A percentile compares a stretch with the other conserved stretches of the same genome.
Evolutionary conservation across 768 basidiomycete genomes (phyloP).

Genomic region (Termitomyces sp.): DNA sequence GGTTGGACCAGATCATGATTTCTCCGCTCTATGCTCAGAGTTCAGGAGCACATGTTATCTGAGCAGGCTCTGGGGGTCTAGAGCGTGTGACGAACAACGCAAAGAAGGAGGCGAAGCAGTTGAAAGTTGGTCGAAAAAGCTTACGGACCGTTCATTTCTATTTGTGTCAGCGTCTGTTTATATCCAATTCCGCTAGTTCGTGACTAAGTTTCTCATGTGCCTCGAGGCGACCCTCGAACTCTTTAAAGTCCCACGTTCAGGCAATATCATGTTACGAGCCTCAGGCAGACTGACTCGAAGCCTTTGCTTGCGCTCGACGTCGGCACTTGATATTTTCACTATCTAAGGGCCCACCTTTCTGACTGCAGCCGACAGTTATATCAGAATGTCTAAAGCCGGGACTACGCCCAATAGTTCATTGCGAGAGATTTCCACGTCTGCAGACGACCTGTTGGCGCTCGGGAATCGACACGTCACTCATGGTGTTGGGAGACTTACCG

Average conservation of each 20-base stretch:
- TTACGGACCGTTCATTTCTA: neutral
- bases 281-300: conserved; percentile 1
- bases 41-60: neutral
- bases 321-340: neutral
- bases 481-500: conserved; percentile 38
- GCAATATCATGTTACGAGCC: neutral
- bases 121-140: too few relatives aligned
- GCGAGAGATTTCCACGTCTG: conserved; percentile 6
- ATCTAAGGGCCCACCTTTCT: neutral
- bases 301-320: neutral
- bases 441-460: conserved; percentile 25
- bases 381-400: neutral
- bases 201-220: neutral
- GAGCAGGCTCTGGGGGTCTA: neutral
- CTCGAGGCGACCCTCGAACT: neutral
- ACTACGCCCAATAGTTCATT: neutral
- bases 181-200: neutral
- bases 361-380: neutral
- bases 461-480: conserved; percentile 40
- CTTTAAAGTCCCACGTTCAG: neutral
- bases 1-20: neutral
- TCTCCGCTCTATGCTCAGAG: neutral
- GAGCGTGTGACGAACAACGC: neutral
- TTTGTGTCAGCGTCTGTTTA: neutral
- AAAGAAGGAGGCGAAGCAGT: neutral